phyloP scores from a whole-genome alignment of 768 basidiomycete genomes.

The Cystofilobasidium macerans region DNA sequence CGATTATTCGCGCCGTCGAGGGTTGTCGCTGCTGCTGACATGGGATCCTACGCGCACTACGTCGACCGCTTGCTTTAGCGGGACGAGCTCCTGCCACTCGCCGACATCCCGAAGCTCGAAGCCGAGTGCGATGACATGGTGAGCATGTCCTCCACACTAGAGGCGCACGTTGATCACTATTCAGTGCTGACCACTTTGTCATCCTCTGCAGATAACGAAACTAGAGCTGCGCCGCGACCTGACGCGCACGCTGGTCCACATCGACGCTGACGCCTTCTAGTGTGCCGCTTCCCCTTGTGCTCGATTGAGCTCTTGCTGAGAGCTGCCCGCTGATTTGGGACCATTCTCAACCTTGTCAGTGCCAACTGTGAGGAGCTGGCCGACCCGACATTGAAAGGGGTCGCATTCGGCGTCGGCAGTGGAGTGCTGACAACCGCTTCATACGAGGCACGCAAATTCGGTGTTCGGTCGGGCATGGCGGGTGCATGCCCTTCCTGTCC shows the following conservation, averaged over 20 bases:
- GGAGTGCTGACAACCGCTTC: constrained; percentile 73
- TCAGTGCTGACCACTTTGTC: background rate
- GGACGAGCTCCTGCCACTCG: constrained; percentile 45
- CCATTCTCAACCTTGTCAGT: constrained; percentile 42
- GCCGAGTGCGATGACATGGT: constrained; percentile 59
- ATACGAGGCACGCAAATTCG: constrained; percentile 81
- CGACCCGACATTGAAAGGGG: constrained; percentile 36
- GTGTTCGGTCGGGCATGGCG: constrained; percentile 93
- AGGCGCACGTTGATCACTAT: constrained; percentile 4
- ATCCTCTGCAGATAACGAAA: constrained; percentile 43
- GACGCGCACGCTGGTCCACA: constrained; percentile 73
- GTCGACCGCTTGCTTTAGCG: constrained; percentile 34
- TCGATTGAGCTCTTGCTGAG: background rate
- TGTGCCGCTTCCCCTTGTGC: constrained; percentile 48
- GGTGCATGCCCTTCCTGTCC: constrained; percentile 42
- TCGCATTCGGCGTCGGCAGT: constrained; percentile 54
- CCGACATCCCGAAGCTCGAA: constrained; percentile 50
- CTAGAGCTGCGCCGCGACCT: constrained; percentile 69
- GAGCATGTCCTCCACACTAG: constrained; percentile 34
- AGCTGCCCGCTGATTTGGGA: too few species aligned
- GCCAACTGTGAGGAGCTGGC: constrained; percentile 36
- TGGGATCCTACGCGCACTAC: too few species aligned
- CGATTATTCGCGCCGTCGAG: background rate
- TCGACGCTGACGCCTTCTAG: constrained; percentile 93
- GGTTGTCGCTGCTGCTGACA: background rate